A percentile compares a stretch with the other conserved stretches of the same genome.
Evolutionary conservation across 2,329 filamentous ascomycete genomes (phyloP).

Genomic region (Acarospora socialis): DNA sequence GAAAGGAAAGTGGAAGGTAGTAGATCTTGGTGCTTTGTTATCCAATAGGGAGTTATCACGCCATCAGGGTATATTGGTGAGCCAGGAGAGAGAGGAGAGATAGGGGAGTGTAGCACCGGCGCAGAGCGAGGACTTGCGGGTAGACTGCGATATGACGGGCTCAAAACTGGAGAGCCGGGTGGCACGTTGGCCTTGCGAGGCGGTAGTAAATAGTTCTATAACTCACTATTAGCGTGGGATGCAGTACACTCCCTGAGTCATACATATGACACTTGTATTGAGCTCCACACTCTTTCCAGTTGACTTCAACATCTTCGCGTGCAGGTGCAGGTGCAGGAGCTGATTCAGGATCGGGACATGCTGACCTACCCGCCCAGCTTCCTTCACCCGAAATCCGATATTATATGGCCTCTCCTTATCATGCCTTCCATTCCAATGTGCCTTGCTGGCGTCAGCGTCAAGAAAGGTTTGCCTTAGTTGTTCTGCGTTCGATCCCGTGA

Average conservation of each 20-base stretch:
- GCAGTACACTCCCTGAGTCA: no score
- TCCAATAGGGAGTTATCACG: slow-evolving; percentile 66
- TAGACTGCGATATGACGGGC: slow-evolving; percentile 37
- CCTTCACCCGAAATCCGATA: slow-evolving; percentile 52
- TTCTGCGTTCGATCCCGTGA: slow-evolving; percentile 51
- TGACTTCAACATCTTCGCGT: no score
- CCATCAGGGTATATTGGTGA: slow-evolving; percentile 84
- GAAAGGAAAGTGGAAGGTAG: slow-evolving; percentile 68
- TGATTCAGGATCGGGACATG: no score
- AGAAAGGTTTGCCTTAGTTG: slow-evolving; percentile 53
- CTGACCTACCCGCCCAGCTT: slow-evolving; percentile 65
- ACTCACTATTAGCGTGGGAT: not conserved
- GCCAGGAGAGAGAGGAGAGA: slow-evolving; percentile 74
- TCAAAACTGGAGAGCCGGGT: slow-evolving; percentile 30
- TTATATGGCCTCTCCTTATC: slow-evolving; percentile 33
- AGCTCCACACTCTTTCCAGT: no score
- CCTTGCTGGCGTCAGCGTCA: slow-evolving; percentile 47
- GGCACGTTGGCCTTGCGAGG: slow-evolving; percentile 49
- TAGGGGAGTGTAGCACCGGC: slow-evolving; percentile 67
- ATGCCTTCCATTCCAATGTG: slow-evolving; percentile 53
- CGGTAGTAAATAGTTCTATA: slow-evolving; percentile 27
- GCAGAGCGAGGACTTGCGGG: slow-evolving; percentile 32
- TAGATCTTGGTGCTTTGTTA: slow-evolving; percentile 74
- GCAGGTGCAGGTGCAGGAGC: no score
- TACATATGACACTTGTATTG: no score